These are phyloP conservation scores for Jamesozyma piceae DNA, from an alignment of 805 yeast species.

Conservation along the genomic window DNA sequence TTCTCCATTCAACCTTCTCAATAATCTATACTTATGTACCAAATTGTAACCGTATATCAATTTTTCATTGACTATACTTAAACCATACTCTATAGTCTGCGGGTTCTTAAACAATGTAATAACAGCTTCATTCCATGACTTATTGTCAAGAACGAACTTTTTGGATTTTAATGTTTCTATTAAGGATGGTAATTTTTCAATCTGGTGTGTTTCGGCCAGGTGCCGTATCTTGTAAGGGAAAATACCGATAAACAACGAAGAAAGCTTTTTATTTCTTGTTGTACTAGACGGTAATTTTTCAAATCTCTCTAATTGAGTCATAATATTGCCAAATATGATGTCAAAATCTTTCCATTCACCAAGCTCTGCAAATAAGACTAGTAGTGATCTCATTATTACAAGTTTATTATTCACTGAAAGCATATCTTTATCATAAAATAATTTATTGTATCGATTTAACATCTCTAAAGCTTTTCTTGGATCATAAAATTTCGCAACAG, in stretches of 20 bases:
- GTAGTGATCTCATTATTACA: constrained; percentile 26
- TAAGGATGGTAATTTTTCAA: constrained; percentile 14
- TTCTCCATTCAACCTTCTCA: constrained; percentile 10
- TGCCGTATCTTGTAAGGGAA: constrained; percentile 19
- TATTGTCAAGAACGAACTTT: constrained; percentile 26
- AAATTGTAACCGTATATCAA: constrained; percentile 33
- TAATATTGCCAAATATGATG: constrained; percentile 15
- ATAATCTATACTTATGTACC: constrained; percentile 22
- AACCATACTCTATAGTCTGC: constrained; percentile 25
- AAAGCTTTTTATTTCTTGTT: constrained; percentile 14
- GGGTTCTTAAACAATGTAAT: constrained; percentile 20
- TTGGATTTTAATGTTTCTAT: constrained; percentile 17
- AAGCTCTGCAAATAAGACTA: constrained; percentile 25
- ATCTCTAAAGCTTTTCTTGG: constrained; percentile 29
- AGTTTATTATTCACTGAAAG: constrained; percentile 20
- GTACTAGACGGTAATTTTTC: constrained; percentile 17
- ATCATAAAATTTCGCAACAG: constrained; percentile 24
- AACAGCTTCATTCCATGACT: constrained; percentile 27
- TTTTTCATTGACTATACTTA: constrained; percentile 24
- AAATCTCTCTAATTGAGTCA: constrained; percentile 12
- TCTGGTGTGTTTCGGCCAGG: constrained; percentile 10
- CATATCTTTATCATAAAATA: constrained; percentile 21
- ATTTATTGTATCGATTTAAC: constrained; percentile 25
- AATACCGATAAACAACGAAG: constrained; percentile 15
- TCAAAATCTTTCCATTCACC: constrained; percentile 29